Conservation (phyloP, 495 filamentous ascomycete genomes). For the Lepraria neglecta region DNA sequence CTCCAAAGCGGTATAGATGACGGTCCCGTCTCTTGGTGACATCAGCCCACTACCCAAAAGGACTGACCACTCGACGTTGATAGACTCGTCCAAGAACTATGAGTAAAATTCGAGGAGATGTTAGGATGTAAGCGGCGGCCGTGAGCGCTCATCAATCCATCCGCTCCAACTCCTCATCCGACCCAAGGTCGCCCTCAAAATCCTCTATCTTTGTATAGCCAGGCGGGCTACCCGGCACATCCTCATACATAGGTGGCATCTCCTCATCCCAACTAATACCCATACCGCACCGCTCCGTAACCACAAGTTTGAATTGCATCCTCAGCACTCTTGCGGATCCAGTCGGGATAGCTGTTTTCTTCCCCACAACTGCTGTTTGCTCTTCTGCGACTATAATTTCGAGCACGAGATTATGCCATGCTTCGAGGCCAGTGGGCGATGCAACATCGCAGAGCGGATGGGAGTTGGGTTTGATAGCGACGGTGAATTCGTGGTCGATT, state of each 20-base stretch:
- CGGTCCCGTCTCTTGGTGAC: background rate
- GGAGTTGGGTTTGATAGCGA: conserved; percentile 52
- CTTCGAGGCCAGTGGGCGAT: conserved; percentile 65
- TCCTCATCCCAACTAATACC: conserved; percentile 98
- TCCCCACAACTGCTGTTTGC: conserved; percentile 65
- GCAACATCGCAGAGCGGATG: conserved; percentile 75
- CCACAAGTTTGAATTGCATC: conserved; percentile 77
- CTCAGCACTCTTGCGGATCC: conserved; percentile 85
- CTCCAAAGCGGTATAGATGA: background rate
- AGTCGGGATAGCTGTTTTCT: conserved; percentile 69
- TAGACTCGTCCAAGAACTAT: background rate
- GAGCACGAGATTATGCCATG: conserved; percentile 78
- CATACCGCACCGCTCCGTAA: conserved; percentile 79
- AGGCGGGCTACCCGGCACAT: conserved; percentile 84
- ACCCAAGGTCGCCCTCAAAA: conserved; percentile 27
- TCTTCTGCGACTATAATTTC: conserved; percentile 96
- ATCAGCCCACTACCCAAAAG: background rate
- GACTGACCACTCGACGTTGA: background rate
- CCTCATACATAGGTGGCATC: conserved; percentile 87
- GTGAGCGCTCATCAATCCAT: conserved; percentile 1
- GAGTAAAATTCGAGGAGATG: background rate
- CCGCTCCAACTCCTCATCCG: conserved; percentile 23
- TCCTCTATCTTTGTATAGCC: conserved; percentile 54
- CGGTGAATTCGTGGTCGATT: conserved; percentile 79
- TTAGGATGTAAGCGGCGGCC: background rate